Base-by-base conservation (phyloP, 2,329 filamentous ascomycete species). In the Penicillium thymicola region DNA sequence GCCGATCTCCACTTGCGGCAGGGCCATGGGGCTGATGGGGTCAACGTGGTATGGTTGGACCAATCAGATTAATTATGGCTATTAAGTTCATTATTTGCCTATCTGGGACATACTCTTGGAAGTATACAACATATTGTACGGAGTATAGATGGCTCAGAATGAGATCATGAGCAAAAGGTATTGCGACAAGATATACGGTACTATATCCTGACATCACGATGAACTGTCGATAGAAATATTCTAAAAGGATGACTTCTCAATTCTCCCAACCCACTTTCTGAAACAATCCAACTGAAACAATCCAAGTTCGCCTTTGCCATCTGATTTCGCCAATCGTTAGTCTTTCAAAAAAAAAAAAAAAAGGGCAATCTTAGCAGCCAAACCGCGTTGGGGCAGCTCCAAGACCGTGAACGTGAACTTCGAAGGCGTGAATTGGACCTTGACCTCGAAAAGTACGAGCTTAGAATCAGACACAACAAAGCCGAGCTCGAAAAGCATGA, bases 1-100 rank as follows among this genome's bases (percentile, higher is more conserved):
- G 52, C 11, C 51, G 44, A 54, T 54, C 46, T 48, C 43, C 43
- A 45, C 43, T 25, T 14, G 27, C 42, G 27, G 42, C 41, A 43
- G 41, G 23, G 23, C 23, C 40, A 8, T 42, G 42, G 16, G 25
- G 27, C 38, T 25, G 37, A 16, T 37, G 46, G 21, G 7, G 9
- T 41, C 42, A 18, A 43, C 21, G 10, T 51, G 40, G 38, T 13
- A 30, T 5, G 21, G 18, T 34, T 18, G 10, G 21, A 44, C 49
- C 49, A 51, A 51, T 30, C 4, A 50, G 4, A 43, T 10, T 13
- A 25, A 30, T 14, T 11, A 2, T 3, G 10, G 1, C 1, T 16
- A 40, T 49, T 25, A 25, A 25, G 16, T 28, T n/a, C 30, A 9
- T 36, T 18, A 34, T 25, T 46, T 46, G 18, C 28, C 44, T n/a